Evolutionary conservation across 1,284 basidiomycete species (phyloP), one percentile per base, ranked within the genome.

Genomic region (Ustilago xerochloae): DNA sequence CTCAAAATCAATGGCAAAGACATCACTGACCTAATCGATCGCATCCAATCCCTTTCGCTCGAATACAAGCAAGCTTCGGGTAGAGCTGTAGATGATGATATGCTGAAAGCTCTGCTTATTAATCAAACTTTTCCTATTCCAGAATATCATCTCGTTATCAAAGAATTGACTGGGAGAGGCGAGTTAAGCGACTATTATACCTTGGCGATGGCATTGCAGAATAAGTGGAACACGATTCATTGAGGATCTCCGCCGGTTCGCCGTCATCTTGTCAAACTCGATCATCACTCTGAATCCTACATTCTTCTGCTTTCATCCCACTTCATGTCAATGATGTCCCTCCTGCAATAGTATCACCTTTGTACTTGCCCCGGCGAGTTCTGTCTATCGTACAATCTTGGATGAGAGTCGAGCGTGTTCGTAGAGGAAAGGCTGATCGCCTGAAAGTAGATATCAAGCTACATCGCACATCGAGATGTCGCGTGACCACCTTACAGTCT

Each of bases 1-100:
- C 61, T 63, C 15, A 55, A 49, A 12, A 56, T 69, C 48, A 28
- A 33, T 7, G 51, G 56, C 48, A 69, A 69, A 26, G 51, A 69
- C 56, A 22, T 69, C 36, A 24, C 20, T 41, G 56, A 69, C 33
- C 49, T 69, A 28, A 59, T 69, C 36, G 39, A 63, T 1, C 61
- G 48, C 32, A 54, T 69, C 15, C 61, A 63, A 29, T 20, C 47
- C 4, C 60, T 69, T 4, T 51, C 60, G 15, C 48, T 60, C 45
- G 56, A 63, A 20, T 63, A 59, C 50, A 28, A 60, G 36, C 55
- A 63, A 29, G 61, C 61, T 10, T 54, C 61, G 2, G 48, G 61
- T 2, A 47, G 52, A 5, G 28, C 51, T 6, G 29, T 69, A 50
- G 60, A 69, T 35, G 66, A 69, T 36, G 66, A 59, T 28, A 59